phyloP scores from a whole-genome alignment of 805 yeast species.

The Suhomyces faveliae region DNA sequence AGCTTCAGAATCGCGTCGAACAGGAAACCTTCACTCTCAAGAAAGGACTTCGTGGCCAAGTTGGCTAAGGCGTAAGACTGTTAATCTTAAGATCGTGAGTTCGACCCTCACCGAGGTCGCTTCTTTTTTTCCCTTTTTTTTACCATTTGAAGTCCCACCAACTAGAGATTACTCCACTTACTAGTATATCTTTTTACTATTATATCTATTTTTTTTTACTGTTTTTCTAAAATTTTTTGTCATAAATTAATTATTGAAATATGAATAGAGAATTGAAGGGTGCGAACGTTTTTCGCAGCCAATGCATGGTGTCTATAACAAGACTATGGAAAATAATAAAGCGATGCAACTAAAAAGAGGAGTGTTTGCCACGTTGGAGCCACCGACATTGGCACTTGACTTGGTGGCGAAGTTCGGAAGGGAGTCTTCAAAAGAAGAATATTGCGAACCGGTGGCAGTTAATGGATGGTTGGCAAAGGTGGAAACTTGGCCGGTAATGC shows the following conservation, averaged over 20 bases:
- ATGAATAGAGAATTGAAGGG: not conserved
- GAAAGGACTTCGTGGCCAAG: conserved; percentile 18
- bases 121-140: conserved; percentile 1
- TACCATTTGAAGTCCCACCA: too few species aligned
- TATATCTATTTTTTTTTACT: too few species aligned
- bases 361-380: not conserved
- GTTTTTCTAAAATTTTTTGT: not conserved
- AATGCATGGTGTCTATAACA: not conserved
- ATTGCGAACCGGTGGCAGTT: conserved; percentile 10
- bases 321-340: conserved; percentile 5
- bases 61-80: conserved; percentile 19
- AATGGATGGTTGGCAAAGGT: conserved; percentile 10
- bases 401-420: conserved; percentile 4
- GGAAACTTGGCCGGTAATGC: not conserved
- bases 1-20: not conserved
- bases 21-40: not conserved
- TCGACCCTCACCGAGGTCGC: conserved; percentile 19
- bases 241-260: not conserved
- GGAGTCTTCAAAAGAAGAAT: conserved; percentile 8
- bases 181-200: not conserved
- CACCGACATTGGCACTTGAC: conserved; percentile 4
- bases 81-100: conserved; percentile 18
- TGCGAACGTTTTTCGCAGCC: not conserved
- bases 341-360: conserved; percentile 4
- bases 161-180: too few species aligned